These are phyloP conservation scores for Suhomyces bokatorum DNA, from an alignment of 1,139 yeast species.

Conservation along the genomic window DNA sequence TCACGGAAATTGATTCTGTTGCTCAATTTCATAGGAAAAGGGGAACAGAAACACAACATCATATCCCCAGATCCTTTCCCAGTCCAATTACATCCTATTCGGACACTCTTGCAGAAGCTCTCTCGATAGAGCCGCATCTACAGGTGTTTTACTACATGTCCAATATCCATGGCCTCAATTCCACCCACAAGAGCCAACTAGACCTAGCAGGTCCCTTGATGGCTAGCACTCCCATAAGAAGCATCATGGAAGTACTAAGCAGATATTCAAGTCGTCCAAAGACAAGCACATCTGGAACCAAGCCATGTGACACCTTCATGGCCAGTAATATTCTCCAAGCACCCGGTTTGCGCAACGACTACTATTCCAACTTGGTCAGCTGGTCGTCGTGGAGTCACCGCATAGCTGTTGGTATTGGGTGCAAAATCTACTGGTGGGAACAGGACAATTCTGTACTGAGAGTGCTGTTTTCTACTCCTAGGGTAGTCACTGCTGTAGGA, in stretches of 20 bases:
- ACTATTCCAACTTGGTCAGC: constrained; percentile 72
- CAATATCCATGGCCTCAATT: neutral
- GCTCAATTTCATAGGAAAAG: too few species aligned
- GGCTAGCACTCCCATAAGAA: constrained; percentile 16
- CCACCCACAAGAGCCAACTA: constrained; percentile 2
- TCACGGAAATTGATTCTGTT: too few species aligned
- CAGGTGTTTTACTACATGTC: neutral
- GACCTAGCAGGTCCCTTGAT: constrained; percentile 19
- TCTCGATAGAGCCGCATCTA: constrained; percentile 10
- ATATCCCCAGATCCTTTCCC: too few species aligned
- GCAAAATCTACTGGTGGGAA: constrained; percentile 67
- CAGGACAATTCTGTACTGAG: constrained; percentile 46
- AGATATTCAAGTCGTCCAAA: too few species aligned
- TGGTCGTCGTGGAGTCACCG: constrained; percentile 61
- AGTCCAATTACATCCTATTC: too few species aligned
- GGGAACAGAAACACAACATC: too few species aligned
- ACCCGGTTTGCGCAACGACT: constrained; percentile 75
- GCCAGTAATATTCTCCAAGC: constrained; percentile 57
- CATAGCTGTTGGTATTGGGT: constrained; percentile 70
- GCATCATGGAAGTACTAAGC: constrained; percentile 13
- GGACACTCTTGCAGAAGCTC: constrained; percentile 27
- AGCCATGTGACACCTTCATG: constrained; percentile 5
- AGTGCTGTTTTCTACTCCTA: constrained; percentile 26
- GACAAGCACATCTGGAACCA: neutral
- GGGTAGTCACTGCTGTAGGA: constrained; percentile 58